Evolutionary conservation across 1,284 basidiomycete genomes (phyloP), one percentile per base, ranked within the genome.

Genomic region (Gastroboletus turbinatus): DNA sequence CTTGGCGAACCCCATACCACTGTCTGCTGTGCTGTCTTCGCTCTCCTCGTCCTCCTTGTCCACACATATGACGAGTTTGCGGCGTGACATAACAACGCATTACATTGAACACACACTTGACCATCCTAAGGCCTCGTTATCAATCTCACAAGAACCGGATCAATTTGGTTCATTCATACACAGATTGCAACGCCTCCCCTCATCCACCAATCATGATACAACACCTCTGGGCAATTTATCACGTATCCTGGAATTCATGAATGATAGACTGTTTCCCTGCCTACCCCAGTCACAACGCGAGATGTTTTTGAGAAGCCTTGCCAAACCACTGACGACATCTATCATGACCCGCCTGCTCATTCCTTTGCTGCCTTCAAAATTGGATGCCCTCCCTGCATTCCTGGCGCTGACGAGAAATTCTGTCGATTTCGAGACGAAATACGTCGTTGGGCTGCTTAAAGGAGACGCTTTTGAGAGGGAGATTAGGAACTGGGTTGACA

Each of bases 281-380:
- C 72, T 92, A 23, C 88, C 88, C 7, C 50, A 67, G 2, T 56
- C 77, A 0, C 76, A 83, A 45, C 60, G 64, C 36, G 62, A 66
- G 5, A 59, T 67, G 2, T 85, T 90, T 60, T 68, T 75, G 30
- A 78, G 74, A 44, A 81, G 82, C 13, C 73, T 92, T 1, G 77
- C 75, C 68, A 84, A 82, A 63, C 82, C 85, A 5, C 63, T 88
- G 30, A 79, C 79, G 5, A 75, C 71, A 4, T 82, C 83, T 21
- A 66, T 93, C 16, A 77, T 94, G 40, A 79, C 82, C 48, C 77
- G 82, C 58, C 70, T 93, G 25, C 77, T 94, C 23, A 73, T 87
- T 38, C 83, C 88, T 0, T 78, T 79, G 17, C 73, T 94, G 6
- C 90, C 92, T 0, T 80, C 82, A 0, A 79, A 84, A 4, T 77